Evolutionary conservation across 148 eudicot genomes (phyloP).

Genomic region (Bassia scoparia): DNA sequence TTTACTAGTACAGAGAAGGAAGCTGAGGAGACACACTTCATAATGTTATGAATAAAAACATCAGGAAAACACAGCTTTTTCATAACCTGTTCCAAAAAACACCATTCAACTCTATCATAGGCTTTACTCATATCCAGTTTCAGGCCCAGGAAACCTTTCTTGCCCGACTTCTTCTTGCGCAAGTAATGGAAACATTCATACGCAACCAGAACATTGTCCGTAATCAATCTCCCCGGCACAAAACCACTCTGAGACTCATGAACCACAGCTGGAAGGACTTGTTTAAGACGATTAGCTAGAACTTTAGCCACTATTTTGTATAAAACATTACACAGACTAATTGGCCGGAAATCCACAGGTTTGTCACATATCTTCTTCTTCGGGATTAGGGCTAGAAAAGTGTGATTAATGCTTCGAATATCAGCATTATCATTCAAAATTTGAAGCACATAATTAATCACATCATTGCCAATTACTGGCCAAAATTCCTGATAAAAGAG

Average conservation of each 20-base stretch:
- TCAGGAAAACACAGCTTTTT: neutral
- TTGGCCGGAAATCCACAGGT: too few species aligned
- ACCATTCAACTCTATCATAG: neutral
- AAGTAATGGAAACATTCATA: neutral
- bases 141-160: neutral
- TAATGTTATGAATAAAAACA: too few species aligned
- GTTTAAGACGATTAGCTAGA: too few species aligned
- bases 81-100: neutral
- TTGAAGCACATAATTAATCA: neutral
- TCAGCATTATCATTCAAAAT: neutral
- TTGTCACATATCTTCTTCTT: too few species aligned
- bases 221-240: neutral
- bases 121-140: neutral
- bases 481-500: neutral
- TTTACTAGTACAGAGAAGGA: too few species aligned
- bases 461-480: neutral
- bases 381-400: too few species aligned
- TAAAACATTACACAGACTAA: too few species aligned
- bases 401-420: too few species aligned
- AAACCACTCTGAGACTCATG: too few species aligned
- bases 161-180: neutral
- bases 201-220: neutral
- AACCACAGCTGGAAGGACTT: too few species aligned
- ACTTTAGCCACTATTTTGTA: too few species aligned
- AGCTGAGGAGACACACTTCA: neutral